Base-by-base conservation (phyloP, 371 early-diverging fungal genomes). In the Mortierella polycephala region DNA sequence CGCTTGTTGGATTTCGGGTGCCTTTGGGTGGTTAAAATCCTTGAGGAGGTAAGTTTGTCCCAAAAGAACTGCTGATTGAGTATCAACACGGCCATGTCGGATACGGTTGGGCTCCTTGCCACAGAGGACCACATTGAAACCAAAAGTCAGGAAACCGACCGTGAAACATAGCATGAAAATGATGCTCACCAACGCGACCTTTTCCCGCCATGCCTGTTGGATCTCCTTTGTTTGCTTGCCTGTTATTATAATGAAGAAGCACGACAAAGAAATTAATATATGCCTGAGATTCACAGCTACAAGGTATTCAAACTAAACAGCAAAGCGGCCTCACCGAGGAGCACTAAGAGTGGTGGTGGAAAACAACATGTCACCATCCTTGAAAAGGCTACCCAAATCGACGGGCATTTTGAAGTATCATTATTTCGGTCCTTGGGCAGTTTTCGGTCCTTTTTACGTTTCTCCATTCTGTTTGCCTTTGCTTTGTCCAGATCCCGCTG, bases 121-220 rank as follows among this genome's bases (percentile, higher is more conserved):
- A 62, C 91, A 91, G 0, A 91, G 84, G 10, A 83, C 85, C 52
- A 87, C 85, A 21, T 88, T 89, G 67, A 90, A 87, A 7, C 89
- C 91, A 81, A 92, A 92, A 7, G 94, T 94, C 46, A 95, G 73
- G 71, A 92, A 93, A 23, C 93, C 94, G 18, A 95, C 92, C 23
- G 85, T 74, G 7, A 82, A 87, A 84, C 94, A 93, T 45, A 94
- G 85, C 23, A 85, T 47, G 11, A 93, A 57, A 51, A 95, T 93
- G 50, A 94, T 88, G 55, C 84, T 82, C 21, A 92, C 90, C 23
- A 95, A 84, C 0, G 91, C 93, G 20, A 94, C 91, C 67, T 95
- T 95, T 79, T 95, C 96, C 75, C 95, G 83, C 88, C 92, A 95
- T 16, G 96, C 97, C 66, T 89, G 93, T 80, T 90, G 93, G 12